These are phyloP conservation scores for Magnusiomyces suaveolens DNA, from an alignment of 1,139 yeast genomes.

Conservation along the genomic window DNA sequence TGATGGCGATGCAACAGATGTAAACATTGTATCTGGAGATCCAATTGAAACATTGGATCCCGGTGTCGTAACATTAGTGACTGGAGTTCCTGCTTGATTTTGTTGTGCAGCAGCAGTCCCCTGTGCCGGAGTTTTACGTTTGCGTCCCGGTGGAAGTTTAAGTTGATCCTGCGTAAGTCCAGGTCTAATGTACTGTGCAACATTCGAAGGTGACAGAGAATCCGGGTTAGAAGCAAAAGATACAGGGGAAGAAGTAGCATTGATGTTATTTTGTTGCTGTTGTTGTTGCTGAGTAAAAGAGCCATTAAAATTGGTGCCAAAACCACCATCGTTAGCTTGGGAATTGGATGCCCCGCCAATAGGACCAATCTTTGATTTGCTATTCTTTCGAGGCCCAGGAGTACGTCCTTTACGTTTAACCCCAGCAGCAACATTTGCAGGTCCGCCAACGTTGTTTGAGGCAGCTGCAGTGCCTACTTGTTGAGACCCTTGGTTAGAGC, in stretches of 20 bases:
- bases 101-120: background rate
- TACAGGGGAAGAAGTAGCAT: background rate
- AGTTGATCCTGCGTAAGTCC: conserved; percentile 6
- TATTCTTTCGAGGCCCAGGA: background rate
- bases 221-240: background rate
- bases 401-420: conserved; percentile 3
- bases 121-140: background rate
- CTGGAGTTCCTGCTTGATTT: background rate
- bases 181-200: background rate
- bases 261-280: background rate
- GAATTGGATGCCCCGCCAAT: background rate
- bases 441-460: background rate
- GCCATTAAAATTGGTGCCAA: background rate
- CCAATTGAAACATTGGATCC: background rate
- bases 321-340: background rate
- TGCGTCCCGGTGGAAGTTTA: conserved; percentile 3
- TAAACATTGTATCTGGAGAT: background rate
- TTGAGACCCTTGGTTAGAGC: too few relatives aligned
- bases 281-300: background rate
- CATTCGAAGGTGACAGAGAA: background rate
- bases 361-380: background rate
- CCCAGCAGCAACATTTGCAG: too few relatives aligned
- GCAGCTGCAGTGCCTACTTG: background rate
- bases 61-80: background rate
- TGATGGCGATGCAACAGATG: background rate